Evolutionary conservation across 371 early-diverging fungal species (phyloP).

Genomic region (Apophysomyces trapeziformis): DNA sequence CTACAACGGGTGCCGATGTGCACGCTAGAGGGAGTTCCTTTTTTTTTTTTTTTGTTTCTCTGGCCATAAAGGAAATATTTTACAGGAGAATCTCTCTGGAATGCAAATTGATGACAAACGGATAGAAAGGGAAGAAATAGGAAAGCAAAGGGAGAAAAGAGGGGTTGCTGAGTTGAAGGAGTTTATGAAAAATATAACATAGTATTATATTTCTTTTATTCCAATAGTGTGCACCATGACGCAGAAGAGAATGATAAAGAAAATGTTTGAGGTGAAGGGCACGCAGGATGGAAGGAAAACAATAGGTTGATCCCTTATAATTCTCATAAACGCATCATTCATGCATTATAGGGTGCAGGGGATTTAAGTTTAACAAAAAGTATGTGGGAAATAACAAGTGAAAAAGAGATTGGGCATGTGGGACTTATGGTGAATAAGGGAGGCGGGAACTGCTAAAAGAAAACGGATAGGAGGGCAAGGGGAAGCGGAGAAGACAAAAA

Average conservation of each 20-base stretch:
- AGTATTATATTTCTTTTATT: not conserved
- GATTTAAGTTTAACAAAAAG: not conserved
- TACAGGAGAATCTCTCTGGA: not conserved
- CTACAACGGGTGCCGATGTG: not conserved
- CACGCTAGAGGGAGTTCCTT: not conserved
- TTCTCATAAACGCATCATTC: not conserved
- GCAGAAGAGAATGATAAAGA: slow-evolving; percentile 1
- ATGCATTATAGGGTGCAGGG: not conserved
- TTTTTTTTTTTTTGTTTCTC: not conserved
- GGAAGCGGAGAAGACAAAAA: not conserved
- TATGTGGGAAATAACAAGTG: too few relatives aligned
- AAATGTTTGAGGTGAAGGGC: not conserved
- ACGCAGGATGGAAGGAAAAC: slow-evolving; percentile 6
- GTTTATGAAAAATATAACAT: not conserved
- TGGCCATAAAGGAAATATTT: not conserved
- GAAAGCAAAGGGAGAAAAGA: not conserved
- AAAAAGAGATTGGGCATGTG: not conserved
- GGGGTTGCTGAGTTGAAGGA: not conserved
- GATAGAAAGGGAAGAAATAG: not conserved
- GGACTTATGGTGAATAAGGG: not conserved
- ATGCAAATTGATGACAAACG: not conserved
- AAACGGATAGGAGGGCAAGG: not conserved
- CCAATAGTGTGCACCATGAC: not conserved
- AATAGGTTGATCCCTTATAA: slow-evolving; percentile 4
- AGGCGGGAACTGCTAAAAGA: not conserved